Evolutionary conservation across 2,329 filamentous ascomycete genomes (phyloP).

Genomic region (Diaporthe aspalathi): DNA sequence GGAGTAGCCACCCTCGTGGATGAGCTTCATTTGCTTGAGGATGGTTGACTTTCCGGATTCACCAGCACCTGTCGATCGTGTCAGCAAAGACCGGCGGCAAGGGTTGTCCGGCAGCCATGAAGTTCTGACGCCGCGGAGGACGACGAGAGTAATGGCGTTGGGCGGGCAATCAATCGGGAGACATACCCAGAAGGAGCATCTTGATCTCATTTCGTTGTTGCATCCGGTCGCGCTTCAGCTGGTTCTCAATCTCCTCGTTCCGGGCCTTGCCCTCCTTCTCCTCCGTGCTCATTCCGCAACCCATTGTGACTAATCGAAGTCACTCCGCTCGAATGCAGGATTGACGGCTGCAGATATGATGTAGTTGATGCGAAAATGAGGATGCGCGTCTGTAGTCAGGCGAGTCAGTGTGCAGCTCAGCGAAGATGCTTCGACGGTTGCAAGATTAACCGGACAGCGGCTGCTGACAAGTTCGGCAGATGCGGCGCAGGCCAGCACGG

Average conservation of each 20-base stretch:
- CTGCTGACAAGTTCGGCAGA: neutral
- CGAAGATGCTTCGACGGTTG: neutral
- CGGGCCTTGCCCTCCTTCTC: constrained; percentile 99
- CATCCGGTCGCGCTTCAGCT: constrained; percentile 98
- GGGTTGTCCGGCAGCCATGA: neutral
- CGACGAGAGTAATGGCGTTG: too few relatives aligned
- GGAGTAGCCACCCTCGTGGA: constrained; percentile 98
- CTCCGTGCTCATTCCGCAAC: constrained; percentile 99
- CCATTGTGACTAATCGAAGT: constrained; percentile 77
- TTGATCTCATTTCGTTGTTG: constrained; percentile 99
- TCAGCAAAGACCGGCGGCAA: constrained; percentile 36
- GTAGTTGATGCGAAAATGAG: constrained; percentile 1
- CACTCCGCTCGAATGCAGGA: constrained; percentile 27
- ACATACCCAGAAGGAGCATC: constrained; percentile 96
- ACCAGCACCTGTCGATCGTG: constrained; percentile 79
- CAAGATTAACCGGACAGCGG: neutral
- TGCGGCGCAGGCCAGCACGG: neutral
- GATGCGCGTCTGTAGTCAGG: neutral
- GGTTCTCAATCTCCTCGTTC: constrained; percentile 99
- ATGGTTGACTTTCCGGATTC: constrained; percentile 97
- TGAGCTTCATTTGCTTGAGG: constrained; percentile 98
- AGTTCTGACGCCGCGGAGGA: neutral
- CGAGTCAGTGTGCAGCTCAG: neutral
- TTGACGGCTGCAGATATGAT: neutral
- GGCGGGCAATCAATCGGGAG: constrained; percentile 14